phyloP scores from a whole-genome alignment of 1,284 basidiomycete genomes.

The Vanrija pseudolonga region DNA sequence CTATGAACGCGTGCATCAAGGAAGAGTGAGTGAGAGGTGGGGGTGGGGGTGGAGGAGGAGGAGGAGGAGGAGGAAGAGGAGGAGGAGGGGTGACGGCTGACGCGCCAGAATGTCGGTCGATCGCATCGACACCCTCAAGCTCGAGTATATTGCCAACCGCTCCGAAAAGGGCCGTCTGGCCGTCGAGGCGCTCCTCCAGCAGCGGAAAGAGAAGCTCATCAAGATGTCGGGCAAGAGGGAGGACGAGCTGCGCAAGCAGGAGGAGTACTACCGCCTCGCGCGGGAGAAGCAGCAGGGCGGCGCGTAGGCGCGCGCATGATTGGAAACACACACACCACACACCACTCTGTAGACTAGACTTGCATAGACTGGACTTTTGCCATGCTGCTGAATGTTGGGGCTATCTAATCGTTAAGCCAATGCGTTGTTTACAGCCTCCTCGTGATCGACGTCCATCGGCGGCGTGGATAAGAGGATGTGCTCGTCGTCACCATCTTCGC shows the following conservation, averaged over 20 bases:
- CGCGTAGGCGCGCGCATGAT: no score
- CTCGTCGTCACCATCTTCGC: slow-evolving; percentile 8
- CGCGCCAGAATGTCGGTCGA: slow-evolving; percentile 35
- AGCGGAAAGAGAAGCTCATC: slow-evolving; percentile 27
- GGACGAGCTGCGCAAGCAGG: not conserved
- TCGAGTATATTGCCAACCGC: slow-evolving; percentile 45
- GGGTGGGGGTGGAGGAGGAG: no score
- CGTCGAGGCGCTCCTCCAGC: slow-evolving; percentile 30
- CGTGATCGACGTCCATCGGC: slow-evolving; percentile 6
- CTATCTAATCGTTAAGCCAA: not conserved
- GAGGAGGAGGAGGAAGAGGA: no score
- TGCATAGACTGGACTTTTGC: not conserved
- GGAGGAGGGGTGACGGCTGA: no score
- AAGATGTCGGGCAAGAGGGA: slow-evolving; percentile 33
- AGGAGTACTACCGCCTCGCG: no score
- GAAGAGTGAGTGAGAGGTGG: slow-evolving; percentile 78
- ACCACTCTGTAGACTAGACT: no score
- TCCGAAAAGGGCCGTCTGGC: slow-evolving; percentile 34
- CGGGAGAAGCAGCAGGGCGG: no score
- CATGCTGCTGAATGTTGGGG: not conserved
- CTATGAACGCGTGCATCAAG: slow-evolving; percentile 73
- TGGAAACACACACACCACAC: no score
- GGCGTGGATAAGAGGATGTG: no score
- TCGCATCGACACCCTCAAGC: slow-evolving; percentile 40
- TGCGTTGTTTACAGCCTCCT: slow-evolving; percentile 22